Evolutionary conservation across 2,329 filamentous ascomycete genomes (phyloP).

Genomic region (Tolypocladium nubicola): DNA sequence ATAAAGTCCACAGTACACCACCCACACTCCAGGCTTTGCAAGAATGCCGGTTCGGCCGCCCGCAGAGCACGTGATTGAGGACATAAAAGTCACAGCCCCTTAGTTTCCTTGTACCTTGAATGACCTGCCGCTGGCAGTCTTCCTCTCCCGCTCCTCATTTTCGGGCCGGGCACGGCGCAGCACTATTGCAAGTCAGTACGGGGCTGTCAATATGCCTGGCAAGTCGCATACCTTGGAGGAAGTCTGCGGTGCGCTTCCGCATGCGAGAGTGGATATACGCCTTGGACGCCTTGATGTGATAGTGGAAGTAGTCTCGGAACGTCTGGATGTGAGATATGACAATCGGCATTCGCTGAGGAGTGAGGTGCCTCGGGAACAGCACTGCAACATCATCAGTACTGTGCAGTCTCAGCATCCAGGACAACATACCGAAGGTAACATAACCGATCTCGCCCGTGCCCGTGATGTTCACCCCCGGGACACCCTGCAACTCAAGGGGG

Average conservation of each 20-base stretch:
- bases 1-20: background rate
- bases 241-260: conserved; percentile 94
- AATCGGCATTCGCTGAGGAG: conserved; percentile 78
- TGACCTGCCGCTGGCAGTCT: conserved; percentile 92
- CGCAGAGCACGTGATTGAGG: too few species aligned
- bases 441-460: conserved; percentile 86
- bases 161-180: conserved; percentile 90
- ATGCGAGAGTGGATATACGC: conserved; percentile 98
- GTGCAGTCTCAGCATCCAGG: background rate
- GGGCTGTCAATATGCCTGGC: background rate
- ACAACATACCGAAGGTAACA: conserved; percentile 78
- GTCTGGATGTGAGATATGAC: conserved; percentile 99
- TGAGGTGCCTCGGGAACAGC: conserved; percentile 89
- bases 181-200: conserved; percentile 44
- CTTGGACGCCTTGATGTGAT: conserved; percentile 99
- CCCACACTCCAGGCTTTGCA: background rate
- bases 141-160: conserved; percentile 92
- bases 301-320: conserved; percentile 99
- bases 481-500: conserved; percentile 78
- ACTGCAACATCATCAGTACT: conserved; percentile 66
- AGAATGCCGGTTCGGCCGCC: background rate
- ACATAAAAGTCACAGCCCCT: background rate
- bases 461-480: conserved; percentile 69
- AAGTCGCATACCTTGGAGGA: conserved; percentile 75
- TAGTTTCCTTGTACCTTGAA: conserved; percentile 52